phyloP scores from a whole-genome alignment of 306 rosid species.

The Prunus dulcis region DNA sequence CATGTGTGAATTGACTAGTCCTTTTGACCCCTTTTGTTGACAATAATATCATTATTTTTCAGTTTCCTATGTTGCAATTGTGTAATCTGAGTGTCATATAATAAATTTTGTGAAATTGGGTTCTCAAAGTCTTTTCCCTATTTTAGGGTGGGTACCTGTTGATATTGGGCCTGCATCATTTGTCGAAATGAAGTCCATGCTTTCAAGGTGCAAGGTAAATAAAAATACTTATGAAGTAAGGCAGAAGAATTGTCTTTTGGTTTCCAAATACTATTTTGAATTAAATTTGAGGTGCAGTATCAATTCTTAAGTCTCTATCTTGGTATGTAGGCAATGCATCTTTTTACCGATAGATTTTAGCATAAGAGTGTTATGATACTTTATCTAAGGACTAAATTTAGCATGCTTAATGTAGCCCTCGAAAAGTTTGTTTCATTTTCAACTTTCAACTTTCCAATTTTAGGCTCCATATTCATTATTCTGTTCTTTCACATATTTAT shows the following conservation, averaged over 20 bases:
- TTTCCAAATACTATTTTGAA: background rate
- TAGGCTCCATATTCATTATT: background rate
- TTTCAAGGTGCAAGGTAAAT: constrained; percentile 62
- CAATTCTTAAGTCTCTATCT: background rate
- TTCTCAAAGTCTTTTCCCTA: constrained; percentile 15
- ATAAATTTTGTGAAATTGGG: background rate
- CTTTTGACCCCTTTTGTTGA: background rate
- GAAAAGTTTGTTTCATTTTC: background rate
- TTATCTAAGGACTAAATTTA: background rate
- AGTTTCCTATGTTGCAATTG: background rate
- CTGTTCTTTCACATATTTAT: background rate
- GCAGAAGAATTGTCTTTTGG: background rate
- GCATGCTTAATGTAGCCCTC: background rate
- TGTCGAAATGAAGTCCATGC: constrained; percentile 55
- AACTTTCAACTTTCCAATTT: background rate
- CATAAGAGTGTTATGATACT: background rate
- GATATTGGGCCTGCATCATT: constrained; percentile 80
- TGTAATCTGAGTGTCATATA: background rate
- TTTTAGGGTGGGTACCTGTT: constrained; percentile 74
- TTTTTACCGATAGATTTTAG: background rate
- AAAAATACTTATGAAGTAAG: background rate
- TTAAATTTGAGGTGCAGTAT: background rate
- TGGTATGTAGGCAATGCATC: background rate
- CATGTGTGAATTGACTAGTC: constrained; percentile 1
- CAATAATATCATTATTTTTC: background rate